Base-by-base conservation (phyloP, 768 basidiomycete species). In the Lactarius deliciosus region DNA sequence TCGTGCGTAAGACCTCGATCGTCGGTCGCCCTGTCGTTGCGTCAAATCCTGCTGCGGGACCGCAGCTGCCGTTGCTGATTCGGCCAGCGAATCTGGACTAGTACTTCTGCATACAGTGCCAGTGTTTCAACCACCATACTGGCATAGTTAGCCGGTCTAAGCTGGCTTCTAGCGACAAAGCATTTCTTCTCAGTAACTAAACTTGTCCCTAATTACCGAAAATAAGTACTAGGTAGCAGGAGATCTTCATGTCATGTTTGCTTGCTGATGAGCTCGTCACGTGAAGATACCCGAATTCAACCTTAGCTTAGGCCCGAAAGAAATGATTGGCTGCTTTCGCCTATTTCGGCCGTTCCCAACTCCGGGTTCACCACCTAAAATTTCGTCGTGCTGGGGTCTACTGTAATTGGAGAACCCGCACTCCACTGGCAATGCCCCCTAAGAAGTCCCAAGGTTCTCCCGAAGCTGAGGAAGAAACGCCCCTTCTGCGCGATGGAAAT, bases 1-100 rank as follows among this genome's bases (percentile, higher is more conserved):
- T 73, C 38, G 38, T 61, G 50, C 65, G 61, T 28, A 57, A 25
- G 38, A 34, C 63, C 1, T 16, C 5, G 10, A 57, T 72, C 20
- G 71, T 72, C 5, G 55, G 38, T 41, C 63, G 66, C 34, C 72
- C 72, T 41, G 47, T 57, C n/a, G 11, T 69, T 10, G 63, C 60
- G 30, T 67, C 61, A 11, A 58, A 66, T 22, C 60, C 57, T 13
- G 22, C n/a, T 7, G 69, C 55, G 22, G 69, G 69, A 15, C 57
- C 69, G 1, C 70, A 70, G 41, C n/a, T 70, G 41, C 70, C 70
- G 30, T 20, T 70, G 32, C 55, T 63, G 43, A 60, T 69, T 55
- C 66, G 66, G 18, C 57, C 40, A 10, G 66, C 53, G 20, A 64
- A 50, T 28, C 40, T 38, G 45, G 65, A 66, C 10, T 66, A 38